A percentile compares a stretch with the other conserved stretches of the same genome.
phyloP scores from a whole-genome alignment of 805 yeast species.

The Candida schatavii region DNA sequence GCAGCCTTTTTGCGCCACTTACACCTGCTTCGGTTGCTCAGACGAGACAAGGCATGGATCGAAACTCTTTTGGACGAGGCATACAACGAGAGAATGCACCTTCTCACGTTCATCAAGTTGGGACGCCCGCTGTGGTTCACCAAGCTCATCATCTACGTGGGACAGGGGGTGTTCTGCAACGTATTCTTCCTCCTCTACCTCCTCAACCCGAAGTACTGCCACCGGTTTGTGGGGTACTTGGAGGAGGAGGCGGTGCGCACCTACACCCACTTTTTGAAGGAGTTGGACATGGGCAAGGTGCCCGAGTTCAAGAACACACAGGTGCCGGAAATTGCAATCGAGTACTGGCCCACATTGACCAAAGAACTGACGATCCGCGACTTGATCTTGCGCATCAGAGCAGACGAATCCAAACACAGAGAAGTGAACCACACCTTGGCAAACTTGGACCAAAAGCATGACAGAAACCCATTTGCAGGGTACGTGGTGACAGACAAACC shows the following conservation, averaged over 20 bases:
- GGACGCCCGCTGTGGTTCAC: conserved; percentile 63
- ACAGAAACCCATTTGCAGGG: conserved; percentile 67
- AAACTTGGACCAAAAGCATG: conserved; percentile 49
- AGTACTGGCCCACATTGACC: conserved; percentile 58
- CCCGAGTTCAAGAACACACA: conserved; percentile 44
- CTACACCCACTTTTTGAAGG: conserved; percentile 55
- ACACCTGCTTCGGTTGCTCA: conserved; percentile 57
- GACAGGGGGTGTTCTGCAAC: conserved; percentile 72
- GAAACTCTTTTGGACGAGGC: conserved; percentile 74
- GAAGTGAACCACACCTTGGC: conserved; percentile 79
- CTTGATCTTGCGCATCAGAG: conserved; percentile 59
- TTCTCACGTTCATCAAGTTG: conserved; percentile 62
- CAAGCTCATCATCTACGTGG: conserved; percentile 50
- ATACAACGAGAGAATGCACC: conserved; percentile 75
- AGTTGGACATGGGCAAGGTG: conserved; percentile 50
- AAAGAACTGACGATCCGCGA: conserved; percentile 55
- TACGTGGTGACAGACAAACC: conserved; percentile 35
- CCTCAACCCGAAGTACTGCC: conserved; percentile 61
- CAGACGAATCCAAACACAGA: conserved; percentile 77
- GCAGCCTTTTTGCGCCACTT: conserved; percentile 72
- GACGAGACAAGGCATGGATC: conserved; percentile 71
- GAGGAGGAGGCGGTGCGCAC: conserved; percentile 78
- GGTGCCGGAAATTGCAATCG: conserved; percentile 59
- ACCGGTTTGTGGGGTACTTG: conserved; percentile 72
- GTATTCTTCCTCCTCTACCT: conserved; percentile 60